Evolutionary conservation across 192 early-diverging fungal genomes (phyloP).

Genomic region (Coemansia reversa): DNA sequence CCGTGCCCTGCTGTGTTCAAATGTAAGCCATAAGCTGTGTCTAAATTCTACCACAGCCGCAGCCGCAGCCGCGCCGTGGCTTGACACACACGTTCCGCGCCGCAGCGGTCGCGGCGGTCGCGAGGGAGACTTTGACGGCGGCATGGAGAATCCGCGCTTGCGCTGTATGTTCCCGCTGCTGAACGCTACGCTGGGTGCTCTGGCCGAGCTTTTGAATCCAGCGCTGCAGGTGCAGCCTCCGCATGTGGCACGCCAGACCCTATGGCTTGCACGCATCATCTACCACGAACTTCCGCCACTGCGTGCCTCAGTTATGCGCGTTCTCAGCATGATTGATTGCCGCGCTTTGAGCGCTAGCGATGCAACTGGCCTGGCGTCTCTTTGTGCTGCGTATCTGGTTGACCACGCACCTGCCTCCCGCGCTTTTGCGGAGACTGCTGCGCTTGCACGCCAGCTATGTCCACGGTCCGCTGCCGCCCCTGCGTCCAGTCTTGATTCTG

Average conservation of each 20-base stretch:
- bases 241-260: conserved; percentile 12
- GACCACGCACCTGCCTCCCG: conserved; percentile 3
- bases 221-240: conserved; percentile 34
- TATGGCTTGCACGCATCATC: conserved; percentile 39
- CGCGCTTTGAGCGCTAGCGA: conserved; percentile 14
- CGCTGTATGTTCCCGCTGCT: conserved; percentile 27
- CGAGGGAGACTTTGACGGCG: conserved; percentile 5
- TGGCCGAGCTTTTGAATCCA: conserved; percentile 32
- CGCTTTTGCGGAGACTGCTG: neutral
- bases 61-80: neutral
- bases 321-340: conserved; percentile 18
- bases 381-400: conserved; percentile 25
- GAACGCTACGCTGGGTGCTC: conserved; percentile 2
- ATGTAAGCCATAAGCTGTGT: neutral
- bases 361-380: conserved; percentile 10
- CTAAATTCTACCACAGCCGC: neutral
- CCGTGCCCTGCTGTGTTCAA: conserved; percentile 1
- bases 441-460: conserved; percentile 1
- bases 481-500: neutral
- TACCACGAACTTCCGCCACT: conserved; percentile 27
- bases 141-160: conserved; percentile 17
- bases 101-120: neutral
- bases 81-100: neutral
- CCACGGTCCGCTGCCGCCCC: neutral
- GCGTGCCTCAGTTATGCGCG: conserved; percentile 28